These are phyloP conservation scores for Citrus inodora DNA, from an alignment of 345 rosid genomes.

Conservation along the genomic window DNA sequence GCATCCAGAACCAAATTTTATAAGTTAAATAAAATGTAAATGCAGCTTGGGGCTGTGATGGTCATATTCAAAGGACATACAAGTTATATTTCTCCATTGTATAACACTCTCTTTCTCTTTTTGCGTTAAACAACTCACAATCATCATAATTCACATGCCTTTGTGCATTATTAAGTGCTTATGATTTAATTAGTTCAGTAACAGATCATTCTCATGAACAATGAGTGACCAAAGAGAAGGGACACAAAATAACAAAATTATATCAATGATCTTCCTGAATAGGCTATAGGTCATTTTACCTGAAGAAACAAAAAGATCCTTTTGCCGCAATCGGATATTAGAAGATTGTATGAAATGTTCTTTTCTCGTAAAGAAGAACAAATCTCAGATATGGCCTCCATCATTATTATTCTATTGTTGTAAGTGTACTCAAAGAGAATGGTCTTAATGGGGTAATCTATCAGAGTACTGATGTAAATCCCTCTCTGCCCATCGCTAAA, in stretches of 20 bases:
- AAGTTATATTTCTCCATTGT: not conserved
- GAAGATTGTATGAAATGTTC: conserved; percentile 25
- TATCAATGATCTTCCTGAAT: not conserved
- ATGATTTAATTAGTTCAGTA: too few relatives aligned
- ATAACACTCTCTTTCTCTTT: not conserved
- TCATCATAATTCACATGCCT: not conserved
- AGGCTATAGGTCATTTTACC: conserved; percentile 18
- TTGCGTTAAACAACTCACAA: not conserved
- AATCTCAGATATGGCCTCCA: conserved; percentile 20
- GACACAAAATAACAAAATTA: too few relatives aligned
- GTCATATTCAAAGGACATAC: not conserved
- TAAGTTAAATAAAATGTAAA: not conserved
- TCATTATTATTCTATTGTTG: conserved; percentile 27
- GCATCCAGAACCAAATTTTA: not conserved
- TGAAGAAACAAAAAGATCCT: conserved; percentile 34
- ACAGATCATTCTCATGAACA: not conserved
- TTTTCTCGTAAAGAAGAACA: conserved; percentile 25
- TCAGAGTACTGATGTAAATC: conserved; percentile 18
- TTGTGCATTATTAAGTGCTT: not conserved
- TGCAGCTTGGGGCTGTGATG: too few relatives aligned
- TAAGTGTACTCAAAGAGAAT: conserved; percentile 20
- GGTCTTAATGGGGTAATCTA: conserved; percentile 35
- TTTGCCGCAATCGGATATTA: conserved; percentile 31
- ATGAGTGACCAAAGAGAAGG: not conserved
- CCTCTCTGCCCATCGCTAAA: conserved; percentile 16